Evolutionary conservation across 2,329 filamentous ascomycete genomes (phyloP), one percentile per base, ranked within the genome.

Genomic region (Fusarium incarnatum): DNA sequence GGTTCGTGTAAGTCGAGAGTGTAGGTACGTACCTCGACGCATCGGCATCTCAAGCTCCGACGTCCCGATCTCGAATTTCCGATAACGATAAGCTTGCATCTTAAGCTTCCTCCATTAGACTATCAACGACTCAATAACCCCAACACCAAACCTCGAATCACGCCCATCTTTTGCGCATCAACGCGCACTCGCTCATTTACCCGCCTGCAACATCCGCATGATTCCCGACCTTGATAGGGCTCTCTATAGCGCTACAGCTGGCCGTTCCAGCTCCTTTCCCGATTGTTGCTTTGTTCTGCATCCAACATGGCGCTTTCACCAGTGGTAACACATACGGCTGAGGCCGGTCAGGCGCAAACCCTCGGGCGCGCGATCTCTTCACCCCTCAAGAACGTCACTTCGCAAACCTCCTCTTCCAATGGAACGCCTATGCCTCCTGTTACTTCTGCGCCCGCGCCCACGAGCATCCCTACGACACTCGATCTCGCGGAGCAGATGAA

Each of bases 401-500:
- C 78, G 23, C 71, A 75, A 45, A 75, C 71, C 0, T 72, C 74
- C 5, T 76, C 83, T 6, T 81, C 83, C 42, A 83, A 83, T 75
- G 83, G 83, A 68, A 85, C 84, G 8, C 84, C 84, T 3, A 76
- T 76, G 32, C 79, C 79, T 8, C 70, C 78, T 8, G 75, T 78
- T 30, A 72, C 74, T 7, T 67, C 78, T 15, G 74, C 75, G 22
- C 75, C 71, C 20, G 76, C 74, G 30, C 73, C 75, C 15, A 70
- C 77, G 10, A 75, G 78, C 23, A 71, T 77, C 13, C 79, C 81
- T 11, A 73, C 81, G 15, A 83, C 81, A 18, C 81, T 88, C 60
- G 89, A 91, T 75, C 79, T 90, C n/a, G 86, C 92, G n/a, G 92
- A 95, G 80, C 91, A 93, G 78, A 86, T 94, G 79, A 95, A 95